Evolutionary conservation across 2,329 filamentous ascomycete species (phyloP), one percentile per base, ranked within the genome.

Genomic region (Paraconiothyrium brasiliense): DNA sequence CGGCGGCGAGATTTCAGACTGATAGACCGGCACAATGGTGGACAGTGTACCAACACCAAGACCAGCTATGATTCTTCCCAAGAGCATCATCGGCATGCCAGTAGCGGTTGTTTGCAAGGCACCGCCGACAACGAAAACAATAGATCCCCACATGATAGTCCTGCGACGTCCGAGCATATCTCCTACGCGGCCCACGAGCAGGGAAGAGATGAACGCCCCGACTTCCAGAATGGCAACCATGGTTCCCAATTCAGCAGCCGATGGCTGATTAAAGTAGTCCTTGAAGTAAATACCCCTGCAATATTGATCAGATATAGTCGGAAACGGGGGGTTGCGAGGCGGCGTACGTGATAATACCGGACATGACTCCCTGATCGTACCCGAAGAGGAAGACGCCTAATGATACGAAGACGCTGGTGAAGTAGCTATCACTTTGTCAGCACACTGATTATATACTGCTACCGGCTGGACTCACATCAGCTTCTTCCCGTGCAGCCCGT

Each of bases 171-270:
- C 95, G 64, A 98, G 92, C 59, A 97, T 87, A 77, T 99, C 95
- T 68, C 95, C 95, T 60, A 98, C 87, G 64, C 90, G 89, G 54
- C 95, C 95, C 39, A 98, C 93, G 34, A 90, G 79, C 11, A 99
- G 81, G 1, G 94, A 98, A 22, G 94, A 91, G 71, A 97, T 90
- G 65, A 99, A 91, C 41, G 95, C 95, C 62, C 95, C 95, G 57
- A 98, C 84, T 81, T 97, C 94, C 61, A 99, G 86, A 71, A 99
- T 98, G 68, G 95, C 94, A 60, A 99, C 95, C 90, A 98, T 98
- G 32, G 94, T 98, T 62, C 94, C 95, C 61, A 99, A 90, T 77
- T 97, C 89, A 50, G 93, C 92, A 71, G 88, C 87, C 27, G 92
- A 90, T 22, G 95, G 95, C 71, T 98, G 89, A 72, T 94, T 85